A percentile compares a stretch with the other conserved stretches of the same genome.
Evolutionary conservation across 2,329 filamentous ascomycete genomes (phyloP).

Genomic region (Zymoseptoria brevis): DNA sequence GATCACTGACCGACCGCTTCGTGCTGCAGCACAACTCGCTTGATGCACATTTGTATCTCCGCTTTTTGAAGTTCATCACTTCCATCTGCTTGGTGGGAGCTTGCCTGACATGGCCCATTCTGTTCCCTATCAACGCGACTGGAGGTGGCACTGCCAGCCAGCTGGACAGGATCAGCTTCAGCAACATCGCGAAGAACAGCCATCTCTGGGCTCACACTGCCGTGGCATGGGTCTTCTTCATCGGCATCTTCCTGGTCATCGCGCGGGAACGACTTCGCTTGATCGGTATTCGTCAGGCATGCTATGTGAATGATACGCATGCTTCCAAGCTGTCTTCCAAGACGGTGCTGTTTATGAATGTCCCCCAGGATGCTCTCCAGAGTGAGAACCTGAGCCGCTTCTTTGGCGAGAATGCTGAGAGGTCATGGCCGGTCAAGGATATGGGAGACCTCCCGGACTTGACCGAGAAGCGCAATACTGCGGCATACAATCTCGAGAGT

Average conservation of each 20-base stretch:
- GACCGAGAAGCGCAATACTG: constrained; percentile 38
- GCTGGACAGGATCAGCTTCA: constrained; percentile 27
- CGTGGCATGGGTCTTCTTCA: constrained; percentile 37
- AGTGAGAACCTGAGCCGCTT: constrained; percentile 25
- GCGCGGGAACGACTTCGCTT: constrained; percentile 40
- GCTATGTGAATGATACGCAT: constrained; percentile 37
- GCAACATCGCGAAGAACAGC: constrained; percentile 35
- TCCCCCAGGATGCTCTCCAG: constrained; percentile 30
- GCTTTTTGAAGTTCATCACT: constrained; percentile 40
- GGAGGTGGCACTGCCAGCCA: constrained; percentile 26
- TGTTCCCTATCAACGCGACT: constrained; percentile 42
- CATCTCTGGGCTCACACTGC: constrained; percentile 39
- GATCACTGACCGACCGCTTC: constrained; percentile 36
- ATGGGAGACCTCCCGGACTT: constrained; percentile 38
- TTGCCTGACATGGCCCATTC: constrained; percentile 38
- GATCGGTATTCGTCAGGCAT: constrained; percentile 43
- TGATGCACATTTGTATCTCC: constrained; percentile 42
- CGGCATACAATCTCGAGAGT: constrained; percentile 36
- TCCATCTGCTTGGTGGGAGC: constrained; percentile 36
- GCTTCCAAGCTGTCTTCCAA: constrained; percentile 39
- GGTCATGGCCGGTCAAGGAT: constrained; percentile 40
- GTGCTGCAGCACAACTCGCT: constrained; percentile 43
- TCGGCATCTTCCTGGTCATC: constrained; percentile 35
- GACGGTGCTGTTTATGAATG: constrained; percentile 43
- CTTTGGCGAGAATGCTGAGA: constrained; percentile 32